These are phyloP conservation scores for Ceratobasidium sp. DNA, from an alignment of 1,284 basidiomycete species.

Conservation along the genomic window DNA sequence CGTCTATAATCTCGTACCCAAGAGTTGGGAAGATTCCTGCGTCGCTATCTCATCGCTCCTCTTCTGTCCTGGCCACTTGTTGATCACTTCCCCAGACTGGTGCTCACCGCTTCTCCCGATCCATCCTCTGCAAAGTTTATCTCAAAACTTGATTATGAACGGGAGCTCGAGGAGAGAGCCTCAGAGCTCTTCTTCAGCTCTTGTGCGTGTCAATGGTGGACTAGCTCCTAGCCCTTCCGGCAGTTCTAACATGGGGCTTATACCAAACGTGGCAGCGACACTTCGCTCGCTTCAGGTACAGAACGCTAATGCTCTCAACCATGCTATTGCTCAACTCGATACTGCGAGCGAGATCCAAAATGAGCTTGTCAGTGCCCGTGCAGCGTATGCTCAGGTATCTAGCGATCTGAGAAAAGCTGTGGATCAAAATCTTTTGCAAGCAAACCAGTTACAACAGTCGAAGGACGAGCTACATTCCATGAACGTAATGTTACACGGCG, in stretches of 20 bases:
- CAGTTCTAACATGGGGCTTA: not conserved
- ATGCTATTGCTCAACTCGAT: slow-evolving; percentile 30
- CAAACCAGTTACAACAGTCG: slow-evolving; percentile 2
- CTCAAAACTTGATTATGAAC: slow-evolving; percentile 11
- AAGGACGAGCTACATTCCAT: not conserved
- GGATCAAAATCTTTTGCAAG: slow-evolving; percentile 15
- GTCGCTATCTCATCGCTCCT: not conserved
- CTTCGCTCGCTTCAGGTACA: slow-evolving; percentile 8
- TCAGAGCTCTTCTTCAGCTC: not conserved
- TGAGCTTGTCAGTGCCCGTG: slow-evolving; percentile 28
- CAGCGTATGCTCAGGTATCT: slow-evolving; percentile 16
- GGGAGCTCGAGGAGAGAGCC: not conserved
- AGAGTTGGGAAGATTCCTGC: not conserved
- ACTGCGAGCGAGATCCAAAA: slow-evolving; percentile 21
- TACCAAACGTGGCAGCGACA: slow-evolving; percentile 6
- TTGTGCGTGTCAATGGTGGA: not conserved
- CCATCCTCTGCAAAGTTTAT: not conserved
- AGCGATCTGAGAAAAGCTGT: slow-evolving; percentile 16
- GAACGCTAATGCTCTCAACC: slow-evolving; percentile 17
- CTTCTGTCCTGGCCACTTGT: not conserved
- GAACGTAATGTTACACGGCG: slow-evolving; percentile 25
- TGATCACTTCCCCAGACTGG: not conserved
- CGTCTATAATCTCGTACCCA: not conserved
- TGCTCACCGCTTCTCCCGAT: not conserved
- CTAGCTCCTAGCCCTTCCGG: not conserved